phyloP scores from a whole-genome alignment of 441 rosid species.

The Metrosideros polymorpha region DNA sequence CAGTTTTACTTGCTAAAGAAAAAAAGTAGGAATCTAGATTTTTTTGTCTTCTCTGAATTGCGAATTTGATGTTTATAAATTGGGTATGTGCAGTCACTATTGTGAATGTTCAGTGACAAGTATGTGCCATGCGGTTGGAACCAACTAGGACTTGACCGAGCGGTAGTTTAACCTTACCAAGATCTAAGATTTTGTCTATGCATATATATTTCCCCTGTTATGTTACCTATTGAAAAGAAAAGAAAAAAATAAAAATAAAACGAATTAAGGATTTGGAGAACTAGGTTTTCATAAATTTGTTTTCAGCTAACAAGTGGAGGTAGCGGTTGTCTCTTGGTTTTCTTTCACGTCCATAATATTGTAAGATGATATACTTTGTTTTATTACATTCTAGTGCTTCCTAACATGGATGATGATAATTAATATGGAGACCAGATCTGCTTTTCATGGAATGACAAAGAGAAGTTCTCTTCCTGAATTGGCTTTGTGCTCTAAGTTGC shows the following conservation, averaged over 20 bases:
- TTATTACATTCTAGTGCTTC: neutral
- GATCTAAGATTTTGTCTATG: neutral
- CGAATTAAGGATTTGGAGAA: neutral
- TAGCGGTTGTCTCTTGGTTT: neutral
- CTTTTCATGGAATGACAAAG: neutral
- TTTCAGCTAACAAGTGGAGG: neutral
- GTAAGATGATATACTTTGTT: neutral
- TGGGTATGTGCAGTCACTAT: neutral
- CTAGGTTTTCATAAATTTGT: neutral
- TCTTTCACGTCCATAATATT: neutral
- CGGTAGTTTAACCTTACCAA: neutral
- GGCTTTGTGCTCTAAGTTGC: neutral
- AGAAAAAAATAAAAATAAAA: no score
- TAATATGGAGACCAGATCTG: neutral
- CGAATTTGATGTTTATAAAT: neutral
- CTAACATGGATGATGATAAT: neutral
- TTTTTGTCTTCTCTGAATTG: neutral
- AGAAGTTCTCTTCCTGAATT: neutral
- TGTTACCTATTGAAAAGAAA: neutral
- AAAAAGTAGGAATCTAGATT: neutral
- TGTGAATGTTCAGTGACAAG: neutral
- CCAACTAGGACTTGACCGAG: neutral
- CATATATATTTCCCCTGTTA: neutral
- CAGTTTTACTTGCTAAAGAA: neutral
- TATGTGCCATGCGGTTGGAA: neutral